A percentile compares a stretch with the other conserved stretches of the same genome.
Evolutionary conservation across 441 rosid genomes (phyloP).

Genomic region (Raphanus hybrid): DNA sequence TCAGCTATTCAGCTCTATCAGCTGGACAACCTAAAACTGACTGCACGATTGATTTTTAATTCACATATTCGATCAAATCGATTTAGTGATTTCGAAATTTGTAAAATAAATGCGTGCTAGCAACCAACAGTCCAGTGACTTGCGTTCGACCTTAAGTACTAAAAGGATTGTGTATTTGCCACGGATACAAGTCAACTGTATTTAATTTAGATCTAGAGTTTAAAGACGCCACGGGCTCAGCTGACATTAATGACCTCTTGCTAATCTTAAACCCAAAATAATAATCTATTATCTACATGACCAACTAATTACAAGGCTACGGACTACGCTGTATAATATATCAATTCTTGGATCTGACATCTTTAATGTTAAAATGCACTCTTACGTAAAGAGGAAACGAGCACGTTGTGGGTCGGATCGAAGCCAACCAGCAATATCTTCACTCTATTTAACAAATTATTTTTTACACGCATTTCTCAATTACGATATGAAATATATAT

Average conservation of each 20-base stretch:
- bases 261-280: no score
- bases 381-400: slow-evolving; percentile 12
- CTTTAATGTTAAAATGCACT: not conserved
- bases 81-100: no score
- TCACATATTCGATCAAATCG: no score
- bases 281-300: not conserved
- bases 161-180: not conserved
- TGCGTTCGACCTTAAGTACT: no score
- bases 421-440: not conserved
- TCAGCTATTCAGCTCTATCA: not conserved
- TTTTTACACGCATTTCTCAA: not conserved
- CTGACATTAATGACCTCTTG: not conserved
- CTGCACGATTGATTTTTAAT: no score
- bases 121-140: no score
- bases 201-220: slow-evolving; percentile 16
- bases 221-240: not conserved
- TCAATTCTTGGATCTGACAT: not conserved
- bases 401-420: slow-evolving; percentile 25
- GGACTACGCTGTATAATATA: not conserved
- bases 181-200: not conserved
- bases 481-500: not conserved
- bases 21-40: not conserved
- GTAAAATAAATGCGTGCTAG: no score
- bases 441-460: not conserved
- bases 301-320: not conserved